Base-by-base conservation (phyloP, 495 filamentous ascomycete species). In the Antarctomyces pellizariae region DNA sequence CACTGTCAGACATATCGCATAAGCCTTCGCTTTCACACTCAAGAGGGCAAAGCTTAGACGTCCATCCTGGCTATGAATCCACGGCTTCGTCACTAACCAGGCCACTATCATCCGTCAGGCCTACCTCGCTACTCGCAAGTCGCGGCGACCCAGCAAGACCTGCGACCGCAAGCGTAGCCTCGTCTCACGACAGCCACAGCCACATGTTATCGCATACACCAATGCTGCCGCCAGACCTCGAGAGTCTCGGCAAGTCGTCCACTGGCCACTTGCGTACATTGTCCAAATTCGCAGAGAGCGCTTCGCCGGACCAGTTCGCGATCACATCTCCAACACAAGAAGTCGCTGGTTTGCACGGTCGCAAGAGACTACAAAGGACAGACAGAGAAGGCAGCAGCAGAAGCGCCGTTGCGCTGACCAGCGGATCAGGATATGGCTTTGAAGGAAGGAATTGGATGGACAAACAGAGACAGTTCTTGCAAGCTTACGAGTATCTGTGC, bases 401-500 rank as follows among this genome's bases (percentile, higher is more conserved):
- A 27, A 53, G 47, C 22, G 40, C 53, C 5, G 44, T 45, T 31
- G 53, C 53, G 3, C 46, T 46, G 13, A 63, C 42, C 31, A 59
- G 50, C 41, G 49, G 37, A 42, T 56, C 47, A 47, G 50, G 44
- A 45, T 69, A 52, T 54, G 55, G 71, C 28, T 93, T 79, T 73
- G 72, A 70, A 29, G 77, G 71, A 10, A 67, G 77, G 22, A 91
- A 79, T 40, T 95, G 86, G 89, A 95, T 99, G 83, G 89, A 99
- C 46, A 80, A 86, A 44, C 79, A 93, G 45, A 64, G 89, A 26
- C 82, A 95, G 43, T 95, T 91, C 43, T 54, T 95, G 18, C 80
- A 91, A 48, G 89, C 89, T 6, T 99, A 99, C 43, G 89, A 99
- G 47, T 99, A 99, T 43, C 67, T 99, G 21, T 99, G 89, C 42